Evolutionary conservation across 345 rosid genomes (phyloP).

Genomic region (Pistacia vera): DNA sequence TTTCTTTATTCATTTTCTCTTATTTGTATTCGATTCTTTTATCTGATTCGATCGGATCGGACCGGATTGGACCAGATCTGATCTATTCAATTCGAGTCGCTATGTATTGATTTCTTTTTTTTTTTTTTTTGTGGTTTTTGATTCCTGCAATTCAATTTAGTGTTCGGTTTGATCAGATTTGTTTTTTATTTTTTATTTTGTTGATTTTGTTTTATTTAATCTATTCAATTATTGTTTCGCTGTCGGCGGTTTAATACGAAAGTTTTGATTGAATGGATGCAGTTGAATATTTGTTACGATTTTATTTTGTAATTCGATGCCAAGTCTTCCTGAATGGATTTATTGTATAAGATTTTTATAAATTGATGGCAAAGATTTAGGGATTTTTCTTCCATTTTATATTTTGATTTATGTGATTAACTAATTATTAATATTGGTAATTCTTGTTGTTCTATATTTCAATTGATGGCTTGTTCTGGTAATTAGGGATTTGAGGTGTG

Average conservation of each 20-base stretch:
- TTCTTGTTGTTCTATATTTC: too few relatives aligned
- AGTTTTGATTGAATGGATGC: not conserved
- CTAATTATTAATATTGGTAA: not conserved
- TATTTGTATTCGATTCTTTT: not conserved
- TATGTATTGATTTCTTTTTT: not conserved
- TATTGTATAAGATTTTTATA: too few relatives aligned
- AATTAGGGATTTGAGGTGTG: too few relatives aligned
- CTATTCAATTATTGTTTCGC: not conserved
- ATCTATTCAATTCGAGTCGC: not conserved
- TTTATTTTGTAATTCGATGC: too few relatives aligned
- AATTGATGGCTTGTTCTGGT: too few relatives aligned
- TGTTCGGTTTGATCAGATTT: not conserved
- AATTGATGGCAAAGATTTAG: too few relatives aligned
- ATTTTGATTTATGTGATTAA: too few relatives aligned
- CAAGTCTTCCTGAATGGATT: too few relatives aligned
- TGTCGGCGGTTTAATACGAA: not conserved
- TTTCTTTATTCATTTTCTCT: not conserved
- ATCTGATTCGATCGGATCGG: slow-evolving; percentile 15
- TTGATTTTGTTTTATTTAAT: not conserved
- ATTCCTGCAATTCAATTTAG: not conserved
- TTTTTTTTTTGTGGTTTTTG: not conserved
- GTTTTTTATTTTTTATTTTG: not conserved
- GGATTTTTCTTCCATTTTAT: not conserved
- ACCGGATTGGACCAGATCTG: slow-evolving; percentile 13
- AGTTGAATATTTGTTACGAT: too few relatives aligned